Base-by-base conservation (phyloP, 139 green algal genomes). In the Coelastrella sp. region DNA sequence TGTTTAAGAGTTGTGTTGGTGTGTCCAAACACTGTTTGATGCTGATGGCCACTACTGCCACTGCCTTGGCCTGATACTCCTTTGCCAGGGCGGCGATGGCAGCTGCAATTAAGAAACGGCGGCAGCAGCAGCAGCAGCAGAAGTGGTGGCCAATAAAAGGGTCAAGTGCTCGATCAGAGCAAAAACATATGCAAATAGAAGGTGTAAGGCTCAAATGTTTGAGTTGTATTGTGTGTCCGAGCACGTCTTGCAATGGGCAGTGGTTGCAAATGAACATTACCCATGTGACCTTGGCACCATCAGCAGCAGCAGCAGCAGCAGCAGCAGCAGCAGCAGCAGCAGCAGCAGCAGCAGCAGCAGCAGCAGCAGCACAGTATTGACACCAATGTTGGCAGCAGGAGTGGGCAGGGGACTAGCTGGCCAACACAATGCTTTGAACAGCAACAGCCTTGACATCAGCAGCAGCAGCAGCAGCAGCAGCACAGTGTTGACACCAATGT, bases 21-120 rank as follows among this genome's bases (percentile, higher is more conserved):
- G 95, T 16, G 96, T 97, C 84, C 95, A 14, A 0, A 83, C 23
- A 17, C 81, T 94, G 90, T 98, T 47, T 98, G 83, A 93, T 95
- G 23, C 89, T 95, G 90, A 98, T 98, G 82, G 94, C 97, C 68
- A 98, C 90, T 17, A 96, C 92, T 11, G 83, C 92, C 7, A 98
- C 80, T 0, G 94, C 97, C 64, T 95, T 94, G 0, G 76, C 23
- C 73, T 88, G 58, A 87, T 97, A 97, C 71, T 96, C 94, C 32
- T 90, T 89, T 1, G 93, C 92, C 14, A 98, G 80, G 54, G 91
- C 80, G 5, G 88, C 87, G 13, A 97, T 93, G 19, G 80, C 89
- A 56, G 91, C 90, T 93, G 82, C 17, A 57, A 71, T 19, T 19
- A 22, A 65, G 82, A 64, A 88, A 56, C 68, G 61, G 64, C 80